phyloP scores from a whole-genome alignment of 129 eudicot genomes.

The Helichrysum umbraculigerum region DNA sequence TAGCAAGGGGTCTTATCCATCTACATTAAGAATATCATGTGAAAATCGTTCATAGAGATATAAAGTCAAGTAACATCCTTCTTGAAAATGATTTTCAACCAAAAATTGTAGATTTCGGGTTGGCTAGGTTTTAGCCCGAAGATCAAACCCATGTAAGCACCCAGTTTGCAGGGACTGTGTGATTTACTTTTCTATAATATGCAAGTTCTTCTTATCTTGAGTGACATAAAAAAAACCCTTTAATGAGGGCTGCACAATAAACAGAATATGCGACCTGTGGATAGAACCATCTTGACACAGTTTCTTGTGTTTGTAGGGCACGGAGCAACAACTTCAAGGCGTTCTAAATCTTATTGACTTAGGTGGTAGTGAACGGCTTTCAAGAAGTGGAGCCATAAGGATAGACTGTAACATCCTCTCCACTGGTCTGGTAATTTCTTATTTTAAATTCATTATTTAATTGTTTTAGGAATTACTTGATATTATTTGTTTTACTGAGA shows the following conservation, averaged over 20 bases:
- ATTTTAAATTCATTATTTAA: no score
- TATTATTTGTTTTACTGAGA: no score
- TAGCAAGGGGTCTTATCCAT: slow-evolving; percentile 65
- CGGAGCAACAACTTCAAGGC: slow-evolving; percentile 62
- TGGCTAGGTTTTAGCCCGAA: slow-evolving; percentile 56
- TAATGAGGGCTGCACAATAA: slow-evolving; percentile 62
- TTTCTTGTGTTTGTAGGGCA: slow-evolving; percentile 39
- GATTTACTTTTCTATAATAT: slow-evolving; percentile 14
- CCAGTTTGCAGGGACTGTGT: slow-evolving; percentile 72
- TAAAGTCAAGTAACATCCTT: slow-evolving; percentile 53
- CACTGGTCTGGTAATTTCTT: no score
- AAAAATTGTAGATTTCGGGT: slow-evolving; percentile 60
- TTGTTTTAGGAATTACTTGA: no score
- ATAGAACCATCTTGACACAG: not conserved
- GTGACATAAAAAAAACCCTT: slow-evolving; percentile 17
- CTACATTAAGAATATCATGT: slow-evolving; percentile 58
- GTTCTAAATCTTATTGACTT: slow-evolving; percentile 65
- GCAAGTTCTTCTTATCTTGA: not conserved
- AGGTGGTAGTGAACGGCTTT: slow-evolving; percentile 68
- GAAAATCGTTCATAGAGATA: slow-evolving; percentile 56
- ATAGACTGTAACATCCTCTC: no score
- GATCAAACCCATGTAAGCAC: no score
- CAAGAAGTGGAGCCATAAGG: slow-evolving; percentile 65
- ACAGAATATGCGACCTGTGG: slow-evolving; percentile 63
- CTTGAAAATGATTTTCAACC: slow-evolving; percentile 52